Conservation (phyloP, 805 yeast species). For the Deakozyma indianensis region DNA sequence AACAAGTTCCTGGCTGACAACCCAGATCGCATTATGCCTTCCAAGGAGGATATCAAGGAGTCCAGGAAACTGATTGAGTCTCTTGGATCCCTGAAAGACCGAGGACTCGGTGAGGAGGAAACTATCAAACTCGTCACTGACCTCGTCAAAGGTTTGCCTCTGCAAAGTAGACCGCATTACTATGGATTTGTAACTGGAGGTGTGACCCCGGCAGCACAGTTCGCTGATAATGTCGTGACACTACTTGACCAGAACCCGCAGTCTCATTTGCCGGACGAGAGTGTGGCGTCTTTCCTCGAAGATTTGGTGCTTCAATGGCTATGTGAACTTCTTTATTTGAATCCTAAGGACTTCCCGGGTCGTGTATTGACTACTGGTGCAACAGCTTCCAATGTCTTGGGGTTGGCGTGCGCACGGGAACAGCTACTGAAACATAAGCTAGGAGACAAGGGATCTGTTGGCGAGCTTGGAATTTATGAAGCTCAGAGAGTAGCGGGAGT, state of each 20-base stretch:
- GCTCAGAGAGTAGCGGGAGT: conserved; percentile 8
- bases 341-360: conserved; percentile 6
- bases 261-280: conserved; percentile 6
- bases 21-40: not conserved
- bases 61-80: not conserved
- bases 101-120: not conserved
- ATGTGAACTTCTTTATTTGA: conserved; percentile 8
- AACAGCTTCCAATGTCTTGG: conserved; percentile 13
- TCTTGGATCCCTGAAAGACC: not conserved
- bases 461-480: conserved; percentile 9
- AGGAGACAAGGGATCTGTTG: conserved; percentile 1
- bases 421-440: conserved; percentile 1
- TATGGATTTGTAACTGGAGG: conserved; percentile 16
- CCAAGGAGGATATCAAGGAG: not conserved
- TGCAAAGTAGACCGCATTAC: conserved; percentile 10
- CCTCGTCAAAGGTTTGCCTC: conserved; percentile 4
- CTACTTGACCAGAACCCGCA: conserved; percentile 9
- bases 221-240: conserved; percentile 11
- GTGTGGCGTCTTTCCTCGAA: conserved; percentile 7
- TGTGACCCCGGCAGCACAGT: conserved; percentile 14
- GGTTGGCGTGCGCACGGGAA: conserved; percentile 11
- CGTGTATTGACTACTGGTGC: conserved; percentile 14
- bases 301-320: conserved; percentile 7
- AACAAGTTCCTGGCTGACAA: not conserved
- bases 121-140: not conserved